A percentile compares a stretch with the other conserved stretches of the same genome.
phyloP scores from a whole-genome alignment of 1,139 yeast genomes.

The Debaryomyces coudertii region DNA sequence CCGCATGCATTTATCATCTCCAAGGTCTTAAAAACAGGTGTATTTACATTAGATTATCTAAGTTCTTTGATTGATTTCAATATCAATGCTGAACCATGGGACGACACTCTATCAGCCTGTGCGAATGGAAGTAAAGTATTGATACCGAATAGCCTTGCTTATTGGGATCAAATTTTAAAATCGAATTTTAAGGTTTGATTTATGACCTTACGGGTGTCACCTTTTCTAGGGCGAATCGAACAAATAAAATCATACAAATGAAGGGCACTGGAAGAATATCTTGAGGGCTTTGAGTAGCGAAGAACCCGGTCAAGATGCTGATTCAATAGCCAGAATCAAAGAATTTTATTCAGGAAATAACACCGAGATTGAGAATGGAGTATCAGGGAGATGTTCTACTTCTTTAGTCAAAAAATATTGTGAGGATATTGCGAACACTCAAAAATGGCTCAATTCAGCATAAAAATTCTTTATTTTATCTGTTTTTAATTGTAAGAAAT shows the following conservation, averaged over 20 bases:
- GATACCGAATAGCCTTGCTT: constrained; percentile 26
- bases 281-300: constrained; percentile 13
- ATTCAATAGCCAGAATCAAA: background rate
- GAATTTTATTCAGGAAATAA: constrained; percentile 6
- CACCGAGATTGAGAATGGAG: constrained; percentile 12
- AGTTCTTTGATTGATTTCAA: constrained; percentile 25
- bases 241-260: constrained; percentile 21
- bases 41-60: constrained; percentile 22
- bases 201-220: constrained; percentile 25
- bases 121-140: constrained; percentile 24
- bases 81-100: constrained; percentile 24
- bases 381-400: constrained; percentile 20
- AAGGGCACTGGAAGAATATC: constrained; percentile 23
- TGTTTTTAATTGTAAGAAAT: background rate
- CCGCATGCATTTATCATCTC: constrained; percentile 25
- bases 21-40: constrained; percentile 11
- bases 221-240: constrained; percentile 25
- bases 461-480: background rate
- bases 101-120: constrained; percentile 14
- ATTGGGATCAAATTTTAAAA: constrained; percentile 17
- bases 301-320: background rate
- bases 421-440: constrained; percentile 1
- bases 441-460: background rate
- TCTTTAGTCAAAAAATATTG: constrained; percentile 18
- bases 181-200: constrained; percentile 4